Evolutionary conservation across 805 yeast genomes (phyloP).

Genomic region (Barnettozyma pratensis): DNA sequence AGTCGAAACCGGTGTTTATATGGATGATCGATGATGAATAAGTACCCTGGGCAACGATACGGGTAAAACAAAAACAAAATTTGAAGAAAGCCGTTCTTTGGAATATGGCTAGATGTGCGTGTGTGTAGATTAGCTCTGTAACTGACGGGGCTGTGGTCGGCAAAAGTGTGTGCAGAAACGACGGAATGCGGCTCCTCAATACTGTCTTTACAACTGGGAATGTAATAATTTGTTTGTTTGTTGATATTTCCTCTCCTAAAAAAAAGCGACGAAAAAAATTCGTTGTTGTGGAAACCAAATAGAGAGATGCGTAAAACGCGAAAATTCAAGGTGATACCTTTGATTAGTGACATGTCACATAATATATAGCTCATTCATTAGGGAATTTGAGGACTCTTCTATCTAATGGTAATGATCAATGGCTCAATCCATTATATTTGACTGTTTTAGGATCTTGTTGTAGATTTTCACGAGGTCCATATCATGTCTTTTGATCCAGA

Average conservation of each 20-base stretch:
- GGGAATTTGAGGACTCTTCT: neutral
- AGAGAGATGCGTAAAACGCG: neutral
- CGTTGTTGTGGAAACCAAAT: conserved; percentile 17
- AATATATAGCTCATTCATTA: too few relatives aligned
- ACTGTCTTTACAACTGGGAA: neutral
- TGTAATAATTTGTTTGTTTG: conserved; percentile 4
- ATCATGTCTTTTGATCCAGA: conserved; percentile 43
- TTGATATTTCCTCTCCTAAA: conserved; percentile 6
- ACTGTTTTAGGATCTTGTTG: conserved; percentile 20
- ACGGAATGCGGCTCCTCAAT: too few relatives aligned
- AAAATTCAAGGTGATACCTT: neutral
- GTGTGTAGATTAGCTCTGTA: too few relatives aligned
- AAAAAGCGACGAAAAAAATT: neutral
- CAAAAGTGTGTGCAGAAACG: too few relatives aligned
- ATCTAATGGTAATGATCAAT: neutral
- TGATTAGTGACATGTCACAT: too few relatives aligned
- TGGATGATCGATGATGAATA: neutral
- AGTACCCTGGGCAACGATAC: neutral
- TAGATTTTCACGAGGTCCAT: conserved; percentile 33
- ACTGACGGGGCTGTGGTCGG: too few relatives aligned
- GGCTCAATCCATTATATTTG: neutral
- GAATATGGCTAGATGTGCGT: too few relatives aligned
- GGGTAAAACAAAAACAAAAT: too few relatives aligned
- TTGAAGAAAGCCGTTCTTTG: too few relatives aligned
- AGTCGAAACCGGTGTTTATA: too few relatives aligned